Evolutionary conservation across 176 grass and related monocot species (phyloP).

Genomic region (Thinopyrum elongatum): DNA sequence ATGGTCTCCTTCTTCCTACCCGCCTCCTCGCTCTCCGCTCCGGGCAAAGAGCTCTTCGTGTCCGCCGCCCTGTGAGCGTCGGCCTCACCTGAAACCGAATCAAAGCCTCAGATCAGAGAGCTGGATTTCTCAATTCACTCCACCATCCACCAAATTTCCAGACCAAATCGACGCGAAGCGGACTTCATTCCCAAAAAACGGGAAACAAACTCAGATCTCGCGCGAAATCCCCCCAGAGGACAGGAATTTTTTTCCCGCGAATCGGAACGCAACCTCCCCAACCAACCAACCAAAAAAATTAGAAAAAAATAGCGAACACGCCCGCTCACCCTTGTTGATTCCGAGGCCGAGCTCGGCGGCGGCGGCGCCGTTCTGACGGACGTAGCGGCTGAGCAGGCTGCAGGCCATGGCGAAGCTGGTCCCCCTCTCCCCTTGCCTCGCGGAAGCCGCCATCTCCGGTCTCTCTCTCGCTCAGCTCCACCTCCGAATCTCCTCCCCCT

Average conservation of each 20-base stretch:
- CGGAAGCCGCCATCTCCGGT: conserved; percentile 40
- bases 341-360: conserved; percentile 71
- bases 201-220: conserved; percentile 33
- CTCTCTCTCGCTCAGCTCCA: not conserved
- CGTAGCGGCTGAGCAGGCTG: conserved; percentile 79
- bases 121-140: not conserved
- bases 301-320: not conserved
- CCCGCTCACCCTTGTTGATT: conserved; percentile 51
- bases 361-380: conserved; percentile 79
- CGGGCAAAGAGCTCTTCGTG: conserved; percentile 53
- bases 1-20: conserved; percentile 57
- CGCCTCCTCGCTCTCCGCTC: conserved; percentile 35
- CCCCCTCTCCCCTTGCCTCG: conserved; percentile 70
- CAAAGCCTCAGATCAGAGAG: conserved; percentile 17
- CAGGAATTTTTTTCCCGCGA: not conserved
- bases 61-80: conserved; percentile 41
- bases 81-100: conserved; percentile 52
- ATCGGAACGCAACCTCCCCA: not conserved
- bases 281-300: not conserved
- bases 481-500: not conserved
- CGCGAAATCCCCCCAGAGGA: not conserved
- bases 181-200: not conserved
- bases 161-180: not conserved
- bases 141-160: not conserved
- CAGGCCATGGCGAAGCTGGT: conserved; percentile 83